Percentiles rank a stretch among this genome's conserved stretches.
These are phyloP conservation scores for Neofusicoccum laricinum DNA, from an alignment of 2,329 filamentous ascomycete species.

Conservation along the genomic window DNA sequence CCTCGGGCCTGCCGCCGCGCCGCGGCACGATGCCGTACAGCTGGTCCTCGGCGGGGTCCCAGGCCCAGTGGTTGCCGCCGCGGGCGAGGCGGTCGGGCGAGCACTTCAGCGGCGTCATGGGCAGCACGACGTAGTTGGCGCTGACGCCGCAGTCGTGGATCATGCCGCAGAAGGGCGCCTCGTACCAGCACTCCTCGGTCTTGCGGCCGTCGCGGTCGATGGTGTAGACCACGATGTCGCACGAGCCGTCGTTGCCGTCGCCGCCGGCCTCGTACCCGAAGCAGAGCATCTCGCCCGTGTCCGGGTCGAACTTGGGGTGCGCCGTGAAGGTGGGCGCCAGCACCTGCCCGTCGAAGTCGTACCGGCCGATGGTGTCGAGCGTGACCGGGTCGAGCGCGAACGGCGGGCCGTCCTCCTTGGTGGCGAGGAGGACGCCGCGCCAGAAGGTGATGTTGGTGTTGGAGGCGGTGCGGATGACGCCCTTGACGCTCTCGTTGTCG, in stretches of 20 bases:
- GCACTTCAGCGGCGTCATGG: constrained; percentile 38
- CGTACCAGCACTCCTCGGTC: constrained; percentile 41
- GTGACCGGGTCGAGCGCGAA: constrained; percentile 42
- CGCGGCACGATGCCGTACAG: constrained; percentile 55
- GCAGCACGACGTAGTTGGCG: constrained; percentile 38
- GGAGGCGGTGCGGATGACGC: constrained; percentile 54
- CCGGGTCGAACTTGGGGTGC: constrained; percentile 45
- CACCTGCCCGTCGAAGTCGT: constrained; percentile 41
- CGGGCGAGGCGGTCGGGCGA: constrained; percentile 34
- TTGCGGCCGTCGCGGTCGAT: constrained; percentile 38
- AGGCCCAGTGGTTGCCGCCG: constrained; percentile 41
- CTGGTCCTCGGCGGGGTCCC: constrained; percentile 52
- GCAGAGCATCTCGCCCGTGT: constrained; percentile 41
- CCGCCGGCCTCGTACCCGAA: constrained; percentile 44
- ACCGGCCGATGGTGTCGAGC: constrained; percentile 38
- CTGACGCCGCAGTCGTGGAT: constrained; percentile 42
- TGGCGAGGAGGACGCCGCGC: constrained; percentile 53
- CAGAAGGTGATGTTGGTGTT: constrained; percentile 63
- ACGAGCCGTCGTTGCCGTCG: constrained; percentile 30
- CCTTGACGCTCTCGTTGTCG: constrained; percentile 54
- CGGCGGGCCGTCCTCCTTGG: constrained; percentile 47
- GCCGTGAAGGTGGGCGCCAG: constrained; percentile 42
- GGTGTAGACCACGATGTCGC: constrained; percentile 40
- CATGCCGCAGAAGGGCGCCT: constrained; percentile 38
- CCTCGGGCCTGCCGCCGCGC: constrained; percentile 48